Percentiles rank a stretch among this genome's conserved stretches.
phyloP scores from a whole-genome alignment of 768 basidiomycete genomes.

The Leccinum variicolor region DNA sequence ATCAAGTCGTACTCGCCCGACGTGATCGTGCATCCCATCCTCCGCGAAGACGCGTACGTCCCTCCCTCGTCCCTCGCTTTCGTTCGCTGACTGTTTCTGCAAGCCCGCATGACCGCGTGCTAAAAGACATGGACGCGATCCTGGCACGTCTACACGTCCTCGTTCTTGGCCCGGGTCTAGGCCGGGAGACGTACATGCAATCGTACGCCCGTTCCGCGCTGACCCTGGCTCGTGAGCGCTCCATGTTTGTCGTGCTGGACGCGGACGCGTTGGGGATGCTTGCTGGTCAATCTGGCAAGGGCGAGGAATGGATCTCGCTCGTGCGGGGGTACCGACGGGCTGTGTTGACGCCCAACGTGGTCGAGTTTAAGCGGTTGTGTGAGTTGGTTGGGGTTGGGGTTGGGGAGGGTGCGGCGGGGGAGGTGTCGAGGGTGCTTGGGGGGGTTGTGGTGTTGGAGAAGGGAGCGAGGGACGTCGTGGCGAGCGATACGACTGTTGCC shows the following conservation, averaged over 20 bases:
- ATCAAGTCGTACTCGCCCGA: constrained; percentile 99
- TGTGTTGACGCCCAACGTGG: constrained; percentile 91
- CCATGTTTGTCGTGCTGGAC: constrained; percentile 91
- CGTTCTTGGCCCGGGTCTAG: constrained; percentile 91
- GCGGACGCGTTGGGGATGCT: constrained; percentile 90
- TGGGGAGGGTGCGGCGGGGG: constrained; percentile 50
- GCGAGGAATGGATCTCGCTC: constrained; percentile 63
- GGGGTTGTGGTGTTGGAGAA: constrained; percentile 92
- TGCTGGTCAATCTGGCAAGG: constrained; percentile 39
- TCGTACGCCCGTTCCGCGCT: constrained; percentile 74
- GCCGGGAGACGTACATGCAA: constrained; percentile 90
- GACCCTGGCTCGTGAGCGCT: constrained; percentile 61
- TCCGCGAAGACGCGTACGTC: constrained; percentile 63
- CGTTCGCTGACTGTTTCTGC: background rate
- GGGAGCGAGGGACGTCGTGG: constrained; percentile 78
- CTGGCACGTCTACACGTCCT: constrained; percentile 88
- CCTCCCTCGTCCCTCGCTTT: background rate
- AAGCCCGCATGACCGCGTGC: constrained; percentile 49
- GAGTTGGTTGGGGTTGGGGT: constrained; percentile 63
- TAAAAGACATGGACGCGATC: constrained; percentile 57
- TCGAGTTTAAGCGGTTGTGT: constrained; percentile 85
- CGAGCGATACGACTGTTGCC: constrained; percentile 59
- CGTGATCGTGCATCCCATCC: constrained; percentile 93
- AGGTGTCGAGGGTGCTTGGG: constrained; percentile 72
- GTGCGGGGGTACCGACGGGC: constrained; percentile 84